Evolutionary conservation across 1,139 yeast genomes (phyloP), one percentile per base, ranked within the genome.

Genomic region (Nakaseomyces glabratus): DNA sequence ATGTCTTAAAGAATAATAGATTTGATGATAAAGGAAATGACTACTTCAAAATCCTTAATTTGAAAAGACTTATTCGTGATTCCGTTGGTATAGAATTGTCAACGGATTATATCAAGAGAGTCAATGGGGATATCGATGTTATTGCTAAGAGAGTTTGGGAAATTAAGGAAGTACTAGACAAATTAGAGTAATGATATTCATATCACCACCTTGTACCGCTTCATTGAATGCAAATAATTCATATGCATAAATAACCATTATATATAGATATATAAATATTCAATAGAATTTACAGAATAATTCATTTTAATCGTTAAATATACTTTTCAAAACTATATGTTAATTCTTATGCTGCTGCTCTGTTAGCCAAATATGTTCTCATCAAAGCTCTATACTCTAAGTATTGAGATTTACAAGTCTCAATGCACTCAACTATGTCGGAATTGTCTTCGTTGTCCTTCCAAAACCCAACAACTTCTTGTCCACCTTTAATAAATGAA

Each of bases 391-490:
- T 49, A 20, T 49, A 45, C 22, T 39, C 24, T 20, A 42, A 31
- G 42, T 48, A 46, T 31, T 47, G 43, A 29, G 34, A 28, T 33
- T 44, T 46, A 45, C 57, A 47, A 24, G 37, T 26, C 23, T 46
- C 43, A 29, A 51, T 32, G 4, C 43, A 35, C 11, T 39, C 43
- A 15, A 28, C 14, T 4, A 53, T 36, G 18, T 48, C 46, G 8
- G 38, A 38, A 13, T 21, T 4, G 8, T 20, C 31, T 20, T 40
- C 43, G 8, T 36, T 40, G 28, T 60, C 64, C 29, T 56, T 49
- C 55, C 63, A 48, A 17, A 60, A 43, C 2, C 65, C 65, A 10
- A 58, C 55, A 14, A 62, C 47, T 40, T 59, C 61, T 20, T 51
- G 45, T 24, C 57, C 59, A 34, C 50, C 45, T 32, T 58, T 60